Conservation (phyloP, 2,329 filamentous ascomycete species). For the Coniella vitis region DNA sequence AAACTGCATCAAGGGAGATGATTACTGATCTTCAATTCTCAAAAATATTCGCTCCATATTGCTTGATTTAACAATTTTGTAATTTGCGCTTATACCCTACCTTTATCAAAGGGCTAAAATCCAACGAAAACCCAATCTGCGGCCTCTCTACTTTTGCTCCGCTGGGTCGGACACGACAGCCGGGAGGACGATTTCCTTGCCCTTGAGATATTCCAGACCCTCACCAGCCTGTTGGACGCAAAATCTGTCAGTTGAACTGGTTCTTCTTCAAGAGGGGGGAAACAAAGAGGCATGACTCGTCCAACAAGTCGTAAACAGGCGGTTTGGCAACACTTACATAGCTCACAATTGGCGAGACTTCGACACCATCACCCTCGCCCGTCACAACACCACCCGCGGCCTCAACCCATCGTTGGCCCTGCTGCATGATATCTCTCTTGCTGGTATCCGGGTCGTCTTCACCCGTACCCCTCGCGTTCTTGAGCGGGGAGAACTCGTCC, state of each 20-base stretch:
- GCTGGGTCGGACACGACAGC: slow-evolving; percentile 40
- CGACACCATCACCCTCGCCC: slow-evolving; percentile 66
- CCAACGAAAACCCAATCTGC: neutral
- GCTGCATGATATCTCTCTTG: slow-evolving; percentile 79
- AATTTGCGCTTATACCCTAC: neutral
- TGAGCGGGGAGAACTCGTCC: slow-evolving; percentile 96
- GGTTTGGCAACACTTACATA: too few relatives aligned
- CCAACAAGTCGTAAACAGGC: too few relatives aligned
- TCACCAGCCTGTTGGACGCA: slow-evolving; percentile 46
- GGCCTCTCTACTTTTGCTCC: slow-evolving; percentile 3
- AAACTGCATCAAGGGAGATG: too few relatives aligned
- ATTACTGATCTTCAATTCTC: too few relatives aligned
- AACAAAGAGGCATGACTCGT: too few relatives aligned
- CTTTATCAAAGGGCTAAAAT: neutral
- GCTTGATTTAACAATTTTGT: too few relatives aligned
- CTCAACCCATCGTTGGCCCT: slow-evolving; percentile 81
- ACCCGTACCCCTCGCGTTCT: slow-evolving; percentile 78
- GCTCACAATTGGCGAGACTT: slow-evolving; percentile 88
- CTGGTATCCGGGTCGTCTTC: slow-evolving; percentile 95
- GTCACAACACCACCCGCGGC: slow-evolving; percentile 70
- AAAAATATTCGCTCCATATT: too few relatives aligned
- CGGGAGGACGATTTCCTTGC: slow-evolving; percentile 45
- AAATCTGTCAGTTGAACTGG: slow-evolving; percentile 18
- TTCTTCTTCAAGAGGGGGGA: neutral
- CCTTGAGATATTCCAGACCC: slow-evolving; percentile 50